phyloP scores from a whole-genome alignment of 257 asterid species.

The Capsicum rhomboideum region DNA sequence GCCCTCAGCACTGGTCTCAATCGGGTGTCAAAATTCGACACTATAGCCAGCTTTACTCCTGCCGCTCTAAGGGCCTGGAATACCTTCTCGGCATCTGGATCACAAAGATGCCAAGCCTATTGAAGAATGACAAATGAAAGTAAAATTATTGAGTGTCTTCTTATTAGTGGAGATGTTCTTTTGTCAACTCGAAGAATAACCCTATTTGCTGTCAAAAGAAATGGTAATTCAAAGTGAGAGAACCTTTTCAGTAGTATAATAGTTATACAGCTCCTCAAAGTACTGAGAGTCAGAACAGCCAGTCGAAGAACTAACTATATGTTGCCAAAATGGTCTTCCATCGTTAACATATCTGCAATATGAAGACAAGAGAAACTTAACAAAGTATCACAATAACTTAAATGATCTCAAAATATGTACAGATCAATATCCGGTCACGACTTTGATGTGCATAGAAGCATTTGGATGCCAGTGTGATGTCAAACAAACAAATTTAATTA shows the following conservation, averaged over 20 bases:
- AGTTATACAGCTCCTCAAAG: conserved; percentile 87
- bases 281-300: conserved; percentile 93
- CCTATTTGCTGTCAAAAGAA: background rate
- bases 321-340: conserved; percentile 97
- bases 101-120: conserved; percentile 98
- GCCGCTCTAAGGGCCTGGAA: conserved; percentile 70
- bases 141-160: background rate
- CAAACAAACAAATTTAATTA: too few species aligned
- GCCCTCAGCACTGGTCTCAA: conserved; percentile 80
- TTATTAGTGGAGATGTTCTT: background rate
- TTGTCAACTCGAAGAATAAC: background rate
- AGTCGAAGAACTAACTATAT: conserved; percentile 87
- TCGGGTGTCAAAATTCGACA: conserved; percentile 90
- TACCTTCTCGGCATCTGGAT: conserved; percentile 82
- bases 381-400: background rate
- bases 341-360: conserved; percentile 73
- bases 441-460: too few species aligned
- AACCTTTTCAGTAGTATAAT: conserved; percentile 89
- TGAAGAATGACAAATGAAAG: background rate
- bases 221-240: background rate
- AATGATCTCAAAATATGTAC: background rate
- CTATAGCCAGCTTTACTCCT: conserved; percentile 83
- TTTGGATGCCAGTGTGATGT: too few species aligned
- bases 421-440: background rate
- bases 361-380: background rate